Evolutionary conservation across 768 basidiomycete genomes (phyloP).

Genomic region (Pulveroboletus sp.): DNA sequence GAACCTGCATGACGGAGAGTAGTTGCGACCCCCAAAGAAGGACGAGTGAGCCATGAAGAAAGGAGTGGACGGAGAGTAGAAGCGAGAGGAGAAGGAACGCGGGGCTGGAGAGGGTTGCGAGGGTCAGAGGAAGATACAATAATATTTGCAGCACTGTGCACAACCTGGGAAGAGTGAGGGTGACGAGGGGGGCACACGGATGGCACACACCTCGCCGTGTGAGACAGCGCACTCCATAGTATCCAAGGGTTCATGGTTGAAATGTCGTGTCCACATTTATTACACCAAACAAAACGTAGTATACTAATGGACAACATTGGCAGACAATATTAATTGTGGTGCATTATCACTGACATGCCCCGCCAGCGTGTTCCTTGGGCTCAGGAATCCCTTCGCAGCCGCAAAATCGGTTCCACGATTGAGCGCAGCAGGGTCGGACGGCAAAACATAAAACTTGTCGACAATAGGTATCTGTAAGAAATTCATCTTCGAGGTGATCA

Average conservation of each 20-base stretch:
- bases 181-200: background rate
- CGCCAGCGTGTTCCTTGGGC: conserved; percentile 45
- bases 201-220: conserved; percentile 54
- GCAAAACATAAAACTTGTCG: conserved; percentile 90
- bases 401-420: conserved; percentile 80
- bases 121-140: conserved; percentile 79
- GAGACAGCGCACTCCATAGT: conserved; percentile 62
- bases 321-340: conserved; percentile 19
- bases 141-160: conserved; percentile 80
- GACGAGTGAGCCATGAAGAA: conserved; percentile 79
- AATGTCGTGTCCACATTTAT: too few relatives aligned
- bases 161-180: conserved; percentile 42
- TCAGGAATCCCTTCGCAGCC: conserved; percentile 80
- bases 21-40: conserved; percentile 69
- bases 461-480: conserved; percentile 90
- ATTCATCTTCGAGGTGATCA: conserved; percentile 96
- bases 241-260: conserved; percentile 58
- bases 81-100: conserved; percentile 83
- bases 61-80: conserved; percentile 69
- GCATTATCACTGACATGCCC: conserved; percentile 20
- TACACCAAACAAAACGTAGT: background rate
- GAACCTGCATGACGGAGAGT: conserved; percentile 77
- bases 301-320: conserved; percentile 4
- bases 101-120: conserved; percentile 75
- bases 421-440: conserved; percentile 71